phyloP scores from a whole-genome alignment of 345 rosid species.

The Ceriops zippeliana region DNA sequence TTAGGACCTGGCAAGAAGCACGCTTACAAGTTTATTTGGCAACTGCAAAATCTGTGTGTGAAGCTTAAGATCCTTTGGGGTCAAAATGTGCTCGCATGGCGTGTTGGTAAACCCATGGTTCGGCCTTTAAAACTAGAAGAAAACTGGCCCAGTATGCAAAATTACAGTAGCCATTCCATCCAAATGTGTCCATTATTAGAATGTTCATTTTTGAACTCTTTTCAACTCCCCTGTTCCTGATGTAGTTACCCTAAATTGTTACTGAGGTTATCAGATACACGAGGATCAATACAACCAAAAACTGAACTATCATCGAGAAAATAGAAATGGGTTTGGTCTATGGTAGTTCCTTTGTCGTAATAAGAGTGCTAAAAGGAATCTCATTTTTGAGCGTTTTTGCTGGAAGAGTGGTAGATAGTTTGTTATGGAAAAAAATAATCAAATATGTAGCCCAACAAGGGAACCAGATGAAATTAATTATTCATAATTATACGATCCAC shows the following conservation, averaged over 20 bases:
- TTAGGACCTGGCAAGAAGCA: too few relatives aligned
- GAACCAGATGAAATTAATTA: conserved; percentile 53
- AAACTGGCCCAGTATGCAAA: background rate
- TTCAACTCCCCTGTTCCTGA: conserved; percentile 5
- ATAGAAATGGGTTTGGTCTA: conserved; percentile 47
- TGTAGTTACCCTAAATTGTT: background rate
- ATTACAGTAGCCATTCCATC: background rate
- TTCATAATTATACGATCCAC: conserved; percentile 55
- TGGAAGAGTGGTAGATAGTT: conserved; percentile 26
- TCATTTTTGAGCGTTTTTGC: conserved; percentile 16
- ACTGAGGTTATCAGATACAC: conserved; percentile 4
- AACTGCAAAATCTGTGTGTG: too few relatives aligned
- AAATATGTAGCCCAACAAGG: conserved; percentile 73
- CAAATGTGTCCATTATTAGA: background rate
- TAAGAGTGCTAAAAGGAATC: conserved; percentile 50
- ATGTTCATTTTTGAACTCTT: background rate
- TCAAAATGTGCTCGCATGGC: too few relatives aligned
- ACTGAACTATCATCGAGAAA: conserved; percentile 30
- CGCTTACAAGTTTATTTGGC: too few relatives aligned
- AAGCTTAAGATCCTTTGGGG: too few relatives aligned
- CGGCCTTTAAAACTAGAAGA: background rate
- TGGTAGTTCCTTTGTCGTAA: conserved; percentile 47
- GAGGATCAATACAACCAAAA: conserved; percentile 7
- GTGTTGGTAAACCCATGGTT: background rate
- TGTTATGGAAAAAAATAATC: conserved; percentile 38